A percentile compares a stretch with the other conserved stretches of the same genome.
phyloP scores from a whole-genome alignment of 345 rosid genomes.

The Lenwebbia sp. region DNA sequence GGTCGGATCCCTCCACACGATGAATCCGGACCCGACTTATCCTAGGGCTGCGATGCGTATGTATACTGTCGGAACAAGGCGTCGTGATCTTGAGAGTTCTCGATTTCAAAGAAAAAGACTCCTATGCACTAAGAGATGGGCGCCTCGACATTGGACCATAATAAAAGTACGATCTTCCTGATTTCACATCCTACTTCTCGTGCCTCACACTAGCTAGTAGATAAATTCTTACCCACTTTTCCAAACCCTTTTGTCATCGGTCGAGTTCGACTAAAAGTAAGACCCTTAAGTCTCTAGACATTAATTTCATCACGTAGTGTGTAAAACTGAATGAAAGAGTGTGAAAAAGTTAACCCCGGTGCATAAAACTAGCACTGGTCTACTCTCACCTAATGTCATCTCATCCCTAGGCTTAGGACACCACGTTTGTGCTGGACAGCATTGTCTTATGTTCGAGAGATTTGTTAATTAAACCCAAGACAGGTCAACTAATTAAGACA shows the following conservation, averaged over 20 bases:
- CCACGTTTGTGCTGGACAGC: background rate
- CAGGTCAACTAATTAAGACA: background rate
- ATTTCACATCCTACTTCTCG: background rate
- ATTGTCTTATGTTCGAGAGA: background rate
- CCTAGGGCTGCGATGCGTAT: rapidly evolving
- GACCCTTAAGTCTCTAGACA: background rate
- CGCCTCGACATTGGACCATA: background rate
- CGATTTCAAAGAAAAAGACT: background rate
- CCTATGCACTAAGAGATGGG: rapidly evolving
- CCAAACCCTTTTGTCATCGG: background rate
- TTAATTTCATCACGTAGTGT: background rate
- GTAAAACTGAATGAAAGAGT: background rate
- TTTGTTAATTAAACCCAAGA: background rate
- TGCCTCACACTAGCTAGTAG: background rate
- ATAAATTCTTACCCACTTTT: background rate
- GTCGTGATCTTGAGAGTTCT: background rate
- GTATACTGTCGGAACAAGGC: rapidly evolving
- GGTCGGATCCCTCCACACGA: background rate
- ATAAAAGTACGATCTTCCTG: background rate
- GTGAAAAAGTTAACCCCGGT: background rate
- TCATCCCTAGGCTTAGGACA: background rate
- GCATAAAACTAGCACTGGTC: background rate
- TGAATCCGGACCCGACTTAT: background rate
- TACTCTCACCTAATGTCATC: background rate
- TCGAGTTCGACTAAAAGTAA: background rate